These are phyloP conservation scores for Cenchrus americanus DNA, from an alignment of 176 grass and related monocot genomes.

Conservation along the genomic window DNA sequence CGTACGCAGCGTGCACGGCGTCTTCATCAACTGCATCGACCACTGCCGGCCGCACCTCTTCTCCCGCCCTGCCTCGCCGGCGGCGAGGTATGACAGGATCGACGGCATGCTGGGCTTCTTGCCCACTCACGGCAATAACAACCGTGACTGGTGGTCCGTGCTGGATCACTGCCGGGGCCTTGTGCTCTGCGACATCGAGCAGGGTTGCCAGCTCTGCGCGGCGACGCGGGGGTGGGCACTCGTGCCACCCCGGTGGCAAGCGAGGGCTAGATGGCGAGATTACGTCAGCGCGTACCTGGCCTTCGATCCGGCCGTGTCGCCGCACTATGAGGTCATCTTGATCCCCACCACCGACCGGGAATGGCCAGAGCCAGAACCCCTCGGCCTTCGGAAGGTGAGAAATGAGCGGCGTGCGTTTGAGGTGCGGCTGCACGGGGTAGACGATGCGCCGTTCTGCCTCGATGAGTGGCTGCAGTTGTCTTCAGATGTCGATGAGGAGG, in stretches of 20 bases:
- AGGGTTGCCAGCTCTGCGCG: background rate
- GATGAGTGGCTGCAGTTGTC: background rate
- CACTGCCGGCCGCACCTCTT: slow-evolving; percentile 1
- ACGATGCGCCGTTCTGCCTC: background rate
- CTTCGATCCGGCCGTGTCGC: background rate
- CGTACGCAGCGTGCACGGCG: background rate
- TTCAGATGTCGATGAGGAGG: background rate
- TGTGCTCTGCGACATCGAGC: background rate
- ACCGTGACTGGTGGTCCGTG: background rate
- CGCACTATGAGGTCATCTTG: background rate
- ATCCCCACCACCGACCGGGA: background rate
- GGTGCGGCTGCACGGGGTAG: background rate
- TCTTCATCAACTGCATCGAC: background rate
- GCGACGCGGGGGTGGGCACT: background rate
- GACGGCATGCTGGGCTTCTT: slow-evolving; percentile 15
- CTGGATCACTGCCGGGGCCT: slow-evolving; percentile 29
- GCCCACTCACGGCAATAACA: background rate
- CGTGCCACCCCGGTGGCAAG: background rate
- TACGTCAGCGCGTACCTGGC: background rate
- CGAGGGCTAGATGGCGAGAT: background rate
- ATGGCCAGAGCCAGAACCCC: background rate
- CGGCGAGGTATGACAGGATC: background rate
- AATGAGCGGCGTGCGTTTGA: background rate
- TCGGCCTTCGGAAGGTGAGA: background rate
- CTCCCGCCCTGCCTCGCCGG: background rate